These are phyloP conservation scores for Conoideocrella luteorostrata DNA, from an alignment of 2,329 filamentous ascomycete species.

Conservation along the genomic window DNA sequence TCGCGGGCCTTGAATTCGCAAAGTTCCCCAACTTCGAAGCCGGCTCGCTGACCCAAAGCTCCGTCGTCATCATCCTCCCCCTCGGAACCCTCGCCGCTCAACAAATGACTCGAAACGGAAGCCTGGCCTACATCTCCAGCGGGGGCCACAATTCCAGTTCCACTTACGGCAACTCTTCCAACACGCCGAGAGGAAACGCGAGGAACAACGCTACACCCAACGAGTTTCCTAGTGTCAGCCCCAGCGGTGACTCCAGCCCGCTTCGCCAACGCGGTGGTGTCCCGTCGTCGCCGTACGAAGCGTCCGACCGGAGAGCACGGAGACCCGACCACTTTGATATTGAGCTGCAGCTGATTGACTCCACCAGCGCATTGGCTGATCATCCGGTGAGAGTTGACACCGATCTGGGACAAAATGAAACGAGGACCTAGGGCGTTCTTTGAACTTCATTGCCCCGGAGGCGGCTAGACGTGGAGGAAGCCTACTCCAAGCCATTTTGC, in stretches of 20 bases:
- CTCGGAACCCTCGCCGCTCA: constrained; percentile 47
- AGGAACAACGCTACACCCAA: constrained; percentile 13
- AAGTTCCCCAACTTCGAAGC: constrained; percentile 39
- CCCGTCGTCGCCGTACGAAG: constrained; percentile 21
- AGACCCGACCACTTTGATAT: constrained; percentile 21
- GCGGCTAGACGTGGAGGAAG: background rate
- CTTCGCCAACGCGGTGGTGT: constrained; percentile 16
- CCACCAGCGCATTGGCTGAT: constrained; percentile 12
- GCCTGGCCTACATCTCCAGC: constrained; percentile 12
- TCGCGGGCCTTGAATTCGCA: constrained; percentile 41
- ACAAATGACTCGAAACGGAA: constrained; percentile 28
- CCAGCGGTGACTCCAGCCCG: constrained; percentile 10
- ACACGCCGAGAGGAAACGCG: background rate
- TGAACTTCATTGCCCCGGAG: constrained; percentile 1
- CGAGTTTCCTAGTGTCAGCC: constrained; percentile 3
- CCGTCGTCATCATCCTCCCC: constrained; percentile 45
- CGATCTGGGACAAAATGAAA: constrained; percentile 25
- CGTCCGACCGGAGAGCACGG: constrained; percentile 3
- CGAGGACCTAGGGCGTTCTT: constrained; percentile 21
- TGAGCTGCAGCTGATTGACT: constrained; percentile 25
- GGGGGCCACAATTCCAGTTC: background rate
- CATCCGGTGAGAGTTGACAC: constrained; percentile 13
- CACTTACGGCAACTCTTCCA: background rate
- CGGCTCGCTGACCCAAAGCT: constrained; percentile 42
- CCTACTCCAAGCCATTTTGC: no score